Percentiles rank a stretch among this genome's conserved stretches.
phyloP scores from a whole-genome alignment of 495 filamentous ascomycete genomes.

The Podospora appendiculata region DNA sequence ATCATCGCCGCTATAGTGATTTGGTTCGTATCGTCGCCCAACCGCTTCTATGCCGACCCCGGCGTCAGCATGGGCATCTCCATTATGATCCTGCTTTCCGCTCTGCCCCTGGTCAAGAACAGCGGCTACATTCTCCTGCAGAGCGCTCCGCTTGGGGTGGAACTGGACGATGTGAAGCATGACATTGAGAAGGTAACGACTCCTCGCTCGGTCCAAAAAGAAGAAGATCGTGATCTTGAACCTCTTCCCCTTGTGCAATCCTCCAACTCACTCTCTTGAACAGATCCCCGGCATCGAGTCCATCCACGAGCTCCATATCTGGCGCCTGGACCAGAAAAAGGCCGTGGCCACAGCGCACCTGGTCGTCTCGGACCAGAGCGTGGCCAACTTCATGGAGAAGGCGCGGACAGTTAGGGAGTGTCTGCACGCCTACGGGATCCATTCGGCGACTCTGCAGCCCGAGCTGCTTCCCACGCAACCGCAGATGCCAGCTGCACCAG shows the following conservation, averaged over 20 bases:
- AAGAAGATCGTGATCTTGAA: too few relatives aligned
- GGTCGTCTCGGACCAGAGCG: conserved; percentile 53
- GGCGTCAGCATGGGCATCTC: conserved; percentile 79
- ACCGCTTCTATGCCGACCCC: conserved; percentile 67
- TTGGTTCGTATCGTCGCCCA: conserved; percentile 56
- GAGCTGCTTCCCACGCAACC: conserved; percentile 39
- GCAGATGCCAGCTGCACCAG: not conserved
- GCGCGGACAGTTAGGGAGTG: conserved; percentile 70
- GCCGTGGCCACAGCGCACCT: conserved; percentile 81
- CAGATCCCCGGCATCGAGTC: conserved; percentile 69
- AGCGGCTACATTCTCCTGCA: conserved; percentile 87
- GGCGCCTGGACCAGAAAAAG: conserved; percentile 88
- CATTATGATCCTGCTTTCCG: conserved; percentile 78
- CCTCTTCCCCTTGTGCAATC: not conserved
- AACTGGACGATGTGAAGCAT: conserved; percentile 76
- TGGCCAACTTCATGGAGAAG: conserved; percentile 68
- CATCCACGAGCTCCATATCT: conserved; percentile 89
- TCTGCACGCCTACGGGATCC: conserved; percentile 88
- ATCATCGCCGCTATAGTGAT: conserved; percentile 81
- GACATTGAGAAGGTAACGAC: conserved; percentile 59
- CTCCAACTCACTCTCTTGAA: not conserved
- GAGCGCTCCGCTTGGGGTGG: conserved; percentile 69
- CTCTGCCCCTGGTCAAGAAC: conserved; percentile 78
- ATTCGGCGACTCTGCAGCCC: conserved; percentile 86
- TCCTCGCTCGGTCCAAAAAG: too few relatives aligned